Evolutionary conservation across 768 basidiomycete species (phyloP).

Genomic region (Auriscalpium orientale): DNA sequence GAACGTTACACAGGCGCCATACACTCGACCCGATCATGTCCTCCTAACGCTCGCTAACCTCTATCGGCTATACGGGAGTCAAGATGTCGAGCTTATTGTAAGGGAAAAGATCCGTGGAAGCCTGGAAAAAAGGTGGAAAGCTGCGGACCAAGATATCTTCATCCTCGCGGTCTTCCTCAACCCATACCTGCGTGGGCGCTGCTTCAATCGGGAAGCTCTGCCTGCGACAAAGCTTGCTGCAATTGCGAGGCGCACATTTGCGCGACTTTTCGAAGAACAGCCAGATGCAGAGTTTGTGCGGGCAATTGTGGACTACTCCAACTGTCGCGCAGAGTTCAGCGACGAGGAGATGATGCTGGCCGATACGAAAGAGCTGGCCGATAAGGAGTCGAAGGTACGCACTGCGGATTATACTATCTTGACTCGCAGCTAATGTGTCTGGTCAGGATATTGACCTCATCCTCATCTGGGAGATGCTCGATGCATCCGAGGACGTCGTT

Average conservation of each 20-base stretch:
- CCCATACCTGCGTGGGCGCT: constrained; percentile 18
- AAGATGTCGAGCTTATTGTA: constrained; percentile 7
- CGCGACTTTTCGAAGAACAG: not conserved
- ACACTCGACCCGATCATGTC: constrained; percentile 11
- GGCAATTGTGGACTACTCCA: not conserved
- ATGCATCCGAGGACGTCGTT: not conserved
- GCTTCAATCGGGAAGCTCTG: constrained; percentile 1
- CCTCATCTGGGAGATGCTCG: not conserved
- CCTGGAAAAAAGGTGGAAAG: constrained; percentile 28
- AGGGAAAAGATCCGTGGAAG: constrained; percentile 18
- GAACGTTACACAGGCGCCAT: constrained; percentile 7
- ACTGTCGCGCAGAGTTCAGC: not conserved
- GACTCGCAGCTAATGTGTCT: too few species aligned
- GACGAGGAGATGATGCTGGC: not conserved
- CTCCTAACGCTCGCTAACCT: constrained; percentile 11
- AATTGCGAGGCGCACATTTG: not conserved
- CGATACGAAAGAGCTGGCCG: not conserved
- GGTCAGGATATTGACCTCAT: not conserved
- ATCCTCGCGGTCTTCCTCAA: constrained; percentile 30
- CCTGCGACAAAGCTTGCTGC: not conserved
- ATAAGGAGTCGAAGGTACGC: not conserved
- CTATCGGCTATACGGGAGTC: constrained; percentile 16
- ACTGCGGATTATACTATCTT: not conserved
- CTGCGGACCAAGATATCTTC: constrained; percentile 28
- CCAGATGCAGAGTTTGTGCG: not conserved